Evolutionary conservation across 768 basidiomycete species (phyloP), one percentile per base, ranked within the genome.

Genomic region (Tubosaeta sp.): DNA sequence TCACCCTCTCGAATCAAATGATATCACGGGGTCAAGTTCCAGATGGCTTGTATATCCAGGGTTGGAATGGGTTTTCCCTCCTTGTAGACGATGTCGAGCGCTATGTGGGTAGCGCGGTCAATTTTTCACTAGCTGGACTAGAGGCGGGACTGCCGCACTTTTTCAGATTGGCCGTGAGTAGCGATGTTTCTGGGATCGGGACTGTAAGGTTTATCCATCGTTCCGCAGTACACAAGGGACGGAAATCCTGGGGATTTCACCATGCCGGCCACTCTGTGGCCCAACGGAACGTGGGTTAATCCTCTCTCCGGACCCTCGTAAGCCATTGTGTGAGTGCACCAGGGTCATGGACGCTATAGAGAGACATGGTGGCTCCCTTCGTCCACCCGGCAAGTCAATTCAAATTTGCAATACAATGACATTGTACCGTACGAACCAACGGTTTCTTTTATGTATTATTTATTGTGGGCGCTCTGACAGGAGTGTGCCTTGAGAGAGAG

Each of bases 31-130:
- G 69, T 29, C 65, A 64, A 1, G 68, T 83, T 7, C 74, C 80
- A 8, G 60, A 64, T 6, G 51, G 44, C 26, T 37, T 70, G 17
- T 38, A 45, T 6, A 56, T 29, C 17, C 63, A 68, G 31, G 76
- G 73, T 3, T 92, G 87, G 87, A 82, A 85, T 60, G 88, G 88
- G 6, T 91, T 90, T 61, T 72, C 81, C 0, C 76, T 94, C 25
- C 74, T 94, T 13, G 79, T 91, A n/a, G 89, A 94, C 63, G 92
- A 94, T 58, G 91, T 95, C 0, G 82, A 91, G 65, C 76, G 85
- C 58, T 91, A 86, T 62, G 66, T 76, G n/a, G 89, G 91, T 10
- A 67, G 73, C 13, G 82, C 81, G 5, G 71, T 88, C 44, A 88
- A 88, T 60, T 91, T 79, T 64, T 83, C 84, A 16, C 73, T 92